Base-by-base conservation (phyloP, 306 rosid species). In the Gastrolobium villosum region DNA sequence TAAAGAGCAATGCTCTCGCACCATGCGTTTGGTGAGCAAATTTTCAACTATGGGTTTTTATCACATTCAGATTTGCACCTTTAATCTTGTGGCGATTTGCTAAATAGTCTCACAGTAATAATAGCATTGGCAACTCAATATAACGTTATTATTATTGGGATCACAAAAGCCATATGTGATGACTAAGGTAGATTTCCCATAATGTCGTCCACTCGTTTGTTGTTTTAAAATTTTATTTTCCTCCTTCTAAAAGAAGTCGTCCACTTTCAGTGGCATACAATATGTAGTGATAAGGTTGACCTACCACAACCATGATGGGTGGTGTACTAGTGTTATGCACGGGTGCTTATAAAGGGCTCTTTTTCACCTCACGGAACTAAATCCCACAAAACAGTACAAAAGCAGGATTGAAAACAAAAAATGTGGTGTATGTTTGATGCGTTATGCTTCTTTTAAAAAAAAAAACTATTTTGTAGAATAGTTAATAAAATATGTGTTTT, bases 241-340 rank as follows among this genome's bases (percentile, higher is more conserved):
- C 45, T 60, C 6, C 5, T 1, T 4, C 66, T 11, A 44, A 75
- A 4, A 30, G 3, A 40, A 46, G 63, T 60, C 20, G 5, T 46
- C 72, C 79, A 73, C 74, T 80, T 35, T 52, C 5, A 62, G 36
- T 36, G 76, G 71, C 28, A 10, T 3, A 70, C 7, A 50, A 8
- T 9, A 13, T 14, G 1, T 36, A 15, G 15, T 70, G 7, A 72
- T 52, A 48, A 15, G 9, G 1, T 11, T 13, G 56, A 36, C 46
- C 72, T 28, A 45, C 70, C 11, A 8, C 70, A 2, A 13, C 10
- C 46, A 5, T 26, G 6, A 67, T 70, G 20, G 35, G 35, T 37
- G 52, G 55, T 35, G 55, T 59, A 71, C 69, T 32, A 43, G 64
- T 77, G 90, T 83, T 81, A 86, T 81, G 90, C 87, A 77, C 82